Percentiles rank a stretch among this genome's conserved stretches.
Evolutionary conservation across 345 rosid species (phyloP).

Genomic region (Brassica carinata): DNA sequence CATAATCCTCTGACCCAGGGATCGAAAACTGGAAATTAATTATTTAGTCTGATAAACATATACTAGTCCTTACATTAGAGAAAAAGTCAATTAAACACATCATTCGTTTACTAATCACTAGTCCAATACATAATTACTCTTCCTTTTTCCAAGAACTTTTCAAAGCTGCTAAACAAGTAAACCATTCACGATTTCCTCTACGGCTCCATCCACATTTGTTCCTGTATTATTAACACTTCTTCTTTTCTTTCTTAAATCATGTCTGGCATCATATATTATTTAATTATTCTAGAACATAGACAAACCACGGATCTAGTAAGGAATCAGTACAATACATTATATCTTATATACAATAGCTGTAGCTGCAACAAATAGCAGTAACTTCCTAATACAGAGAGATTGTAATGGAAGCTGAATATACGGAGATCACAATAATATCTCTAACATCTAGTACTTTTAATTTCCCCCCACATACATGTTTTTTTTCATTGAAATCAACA

Average conservation of each 20-base stretch:
- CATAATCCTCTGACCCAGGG: neutral
- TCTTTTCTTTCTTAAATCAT: neutral
- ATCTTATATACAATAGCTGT: no score
- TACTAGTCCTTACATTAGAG: neutral
- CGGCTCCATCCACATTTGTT: conserved; percentile 16
- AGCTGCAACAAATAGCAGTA: no score
- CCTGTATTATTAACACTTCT: neutral
- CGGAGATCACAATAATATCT: no score
- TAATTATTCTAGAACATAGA: neutral
- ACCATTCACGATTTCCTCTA: conserved; percentile 22
- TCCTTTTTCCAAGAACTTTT: conserved; percentile 12
- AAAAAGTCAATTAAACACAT: conserved; percentile 6
- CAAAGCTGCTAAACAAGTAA: neutral
- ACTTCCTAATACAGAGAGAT: no score
- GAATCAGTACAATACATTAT: no score
- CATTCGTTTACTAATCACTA: neutral
- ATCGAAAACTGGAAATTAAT: conserved; percentile 10
- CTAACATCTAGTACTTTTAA: neutral
- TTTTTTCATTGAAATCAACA: neutral
- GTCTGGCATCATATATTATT: neutral
- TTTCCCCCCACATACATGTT: neutral
- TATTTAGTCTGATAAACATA: conserved; percentile 1
- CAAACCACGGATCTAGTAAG: neutral
- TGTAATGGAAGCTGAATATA: no score
- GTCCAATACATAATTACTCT: neutral